A percentile compares a stretch with the other conserved stretches of the same genome.
Conservation (phyloP, 805 yeast species). For the Yamadazyma sp. region DNA sequence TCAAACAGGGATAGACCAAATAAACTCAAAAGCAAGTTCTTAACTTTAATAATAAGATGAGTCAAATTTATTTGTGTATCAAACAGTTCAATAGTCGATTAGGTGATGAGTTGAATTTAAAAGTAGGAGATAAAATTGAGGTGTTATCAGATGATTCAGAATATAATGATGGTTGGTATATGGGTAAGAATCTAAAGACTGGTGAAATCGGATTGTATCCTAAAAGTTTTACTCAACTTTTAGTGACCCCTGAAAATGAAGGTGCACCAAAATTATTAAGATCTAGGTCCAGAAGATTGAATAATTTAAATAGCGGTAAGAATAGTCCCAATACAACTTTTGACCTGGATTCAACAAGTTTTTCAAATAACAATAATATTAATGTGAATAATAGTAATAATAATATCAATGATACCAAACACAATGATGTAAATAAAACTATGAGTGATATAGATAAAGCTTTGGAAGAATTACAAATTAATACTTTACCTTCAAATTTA, state of each 20-base stretch:
- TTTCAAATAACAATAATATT: slow-evolving; percentile 2
- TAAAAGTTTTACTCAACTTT: slow-evolving; percentile 72
- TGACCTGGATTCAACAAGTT: neutral
- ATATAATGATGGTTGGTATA: slow-evolving; percentile 96
- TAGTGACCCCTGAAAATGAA: slow-evolving; percentile 16
- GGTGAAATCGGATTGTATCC: slow-evolving; percentile 87
- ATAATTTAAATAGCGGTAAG: slow-evolving; percentile 6
- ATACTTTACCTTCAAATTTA: slow-evolving; percentile 11
- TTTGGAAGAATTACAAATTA: slow-evolving; percentile 53
- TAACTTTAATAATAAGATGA: too few species aligned
- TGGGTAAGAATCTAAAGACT: slow-evolving; percentile 74
- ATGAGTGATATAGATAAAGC: slow-evolving; percentile 74
- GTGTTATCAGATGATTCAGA: slow-evolving; percentile 91
- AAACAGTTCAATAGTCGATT: slow-evolving; percentile 85
- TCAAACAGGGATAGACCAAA: too few species aligned
- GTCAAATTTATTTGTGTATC: slow-evolving; percentile 50
- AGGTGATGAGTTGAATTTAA: slow-evolving; percentile 83
- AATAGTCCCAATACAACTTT: slow-evolving; percentile 10
- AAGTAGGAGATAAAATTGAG: slow-evolving; percentile 81
- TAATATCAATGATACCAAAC: neutral
- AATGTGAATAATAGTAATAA: slow-evolving; percentile 1
- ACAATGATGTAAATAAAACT: slow-evolving; percentile 42
- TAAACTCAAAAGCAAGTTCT: too few species aligned
- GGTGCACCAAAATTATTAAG: slow-evolving; percentile 15
- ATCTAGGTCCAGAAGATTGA: slow-evolving; percentile 56